Percentiles rank a stretch among this genome's conserved stretches.
Conservation (phyloP, 129 eudicot genomes). For the Scalesia atractyloides region DNA sequence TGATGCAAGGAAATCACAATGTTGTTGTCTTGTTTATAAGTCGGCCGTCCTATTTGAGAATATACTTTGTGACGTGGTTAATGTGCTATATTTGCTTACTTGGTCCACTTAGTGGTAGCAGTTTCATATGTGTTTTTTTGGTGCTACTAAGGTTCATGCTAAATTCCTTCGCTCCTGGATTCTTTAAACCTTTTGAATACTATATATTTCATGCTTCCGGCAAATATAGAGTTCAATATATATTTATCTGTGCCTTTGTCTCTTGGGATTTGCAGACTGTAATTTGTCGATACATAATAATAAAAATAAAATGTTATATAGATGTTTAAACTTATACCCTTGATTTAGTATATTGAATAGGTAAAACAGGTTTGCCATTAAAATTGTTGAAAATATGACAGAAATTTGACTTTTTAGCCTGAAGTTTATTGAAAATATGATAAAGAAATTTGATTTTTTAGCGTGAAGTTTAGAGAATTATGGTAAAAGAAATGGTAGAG, state of each 20-base stretch:
- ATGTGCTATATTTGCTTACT: constrained; percentile 11
- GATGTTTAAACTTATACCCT: too few relatives aligned
- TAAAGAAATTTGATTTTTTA: too few relatives aligned
- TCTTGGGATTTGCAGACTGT: neutral
- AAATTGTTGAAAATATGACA: too few relatives aligned
- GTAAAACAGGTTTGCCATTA: too few relatives aligned
- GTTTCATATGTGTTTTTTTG: neutral
- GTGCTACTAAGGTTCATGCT: constrained; percentile 8
- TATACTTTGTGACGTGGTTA: constrained; percentile 24
- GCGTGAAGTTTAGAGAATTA: too few relatives aligned
- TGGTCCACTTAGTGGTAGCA: constrained; percentile 14
- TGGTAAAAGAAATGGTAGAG: too few relatives aligned
- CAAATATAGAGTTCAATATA: neutral
- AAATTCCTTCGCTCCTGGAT: constrained; percentile 1
- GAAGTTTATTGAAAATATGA: too few relatives aligned
- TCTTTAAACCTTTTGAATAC: neutral
- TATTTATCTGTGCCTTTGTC: neutral
- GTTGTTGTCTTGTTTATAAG: constrained; percentile 24
- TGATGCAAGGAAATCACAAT: constrained; percentile 12
- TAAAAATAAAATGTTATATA: too few relatives aligned
- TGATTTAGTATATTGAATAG: too few relatives aligned
- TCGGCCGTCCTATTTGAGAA: constrained; percentile 33
- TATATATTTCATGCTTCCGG: neutral
- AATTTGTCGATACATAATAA: neutral
- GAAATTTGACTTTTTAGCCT: too few relatives aligned